Conservation (phyloP, 2,329 filamentous ascomycete species). For the Fusarium albidum region DNA sequence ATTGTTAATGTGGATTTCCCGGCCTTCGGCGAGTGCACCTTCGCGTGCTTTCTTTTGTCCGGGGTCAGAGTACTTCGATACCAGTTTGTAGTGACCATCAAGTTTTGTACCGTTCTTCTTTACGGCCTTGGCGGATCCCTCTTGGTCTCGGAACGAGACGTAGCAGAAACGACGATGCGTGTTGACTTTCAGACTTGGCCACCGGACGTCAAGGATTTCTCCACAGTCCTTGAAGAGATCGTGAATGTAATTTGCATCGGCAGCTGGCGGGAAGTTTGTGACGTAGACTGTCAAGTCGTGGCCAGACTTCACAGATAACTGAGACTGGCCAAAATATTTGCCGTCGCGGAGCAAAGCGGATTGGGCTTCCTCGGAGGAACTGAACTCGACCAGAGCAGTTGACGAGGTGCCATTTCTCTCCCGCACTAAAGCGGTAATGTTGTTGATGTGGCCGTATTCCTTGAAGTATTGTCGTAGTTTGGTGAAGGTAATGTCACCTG, state of each 20-base stretch:
- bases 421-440: constrained; percentile 70
- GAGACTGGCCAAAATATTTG: constrained; percentile 77
- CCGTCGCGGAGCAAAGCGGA: constrained; percentile 83
- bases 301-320: constrained; percentile 78
- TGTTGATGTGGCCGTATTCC: constrained; percentile 86
- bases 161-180: constrained; percentile 94
- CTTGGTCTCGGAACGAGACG: constrained; percentile 79
- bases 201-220: constrained; percentile 83
- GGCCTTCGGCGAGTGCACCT: constrained; percentile 84
- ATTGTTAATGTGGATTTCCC: constrained; percentile 83
- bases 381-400: constrained; percentile 86
- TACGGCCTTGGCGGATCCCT: constrained; percentile 75
- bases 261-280: constrained; percentile 84
- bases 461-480: constrained; percentile 90
- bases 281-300: constrained; percentile 85
- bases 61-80: constrained; percentile 87
- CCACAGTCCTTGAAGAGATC: constrained; percentile 78
- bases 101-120: constrained; percentile 75
- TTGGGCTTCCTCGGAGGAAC: constrained; percentile 78
- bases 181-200: constrained; percentile 91
- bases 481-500: constrained; percentile 71
- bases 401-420: constrained; percentile 68
- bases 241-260: constrained; percentile 75
- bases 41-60: constrained; percentile 77
- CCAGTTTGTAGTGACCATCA: constrained; percentile 72